A percentile compares a stretch with the other conserved stretches of the same genome.
Conservation (phyloP, 2,329 filamentous ascomycete genomes). For the Colletotrichum truncatum region DNA sequence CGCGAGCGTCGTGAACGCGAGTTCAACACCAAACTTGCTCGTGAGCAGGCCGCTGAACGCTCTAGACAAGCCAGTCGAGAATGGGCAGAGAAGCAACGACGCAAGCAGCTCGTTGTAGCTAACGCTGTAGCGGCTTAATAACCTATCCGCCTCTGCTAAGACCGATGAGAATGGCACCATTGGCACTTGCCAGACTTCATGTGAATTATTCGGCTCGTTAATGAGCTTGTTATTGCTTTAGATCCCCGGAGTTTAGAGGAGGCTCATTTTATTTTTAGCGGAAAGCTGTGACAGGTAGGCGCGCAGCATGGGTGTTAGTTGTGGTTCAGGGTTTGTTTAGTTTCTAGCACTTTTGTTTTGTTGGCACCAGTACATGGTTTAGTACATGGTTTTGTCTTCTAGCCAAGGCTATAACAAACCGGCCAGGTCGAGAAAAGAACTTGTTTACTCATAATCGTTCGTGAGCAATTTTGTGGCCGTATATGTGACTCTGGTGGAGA, state of each 20-base stretch:
- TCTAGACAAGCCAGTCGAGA: slow-evolving; percentile 67
- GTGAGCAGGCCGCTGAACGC: slow-evolving; percentile 69
- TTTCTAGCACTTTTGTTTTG: too few relatives aligned
- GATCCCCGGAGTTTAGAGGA: slow-evolving; percentile 1
- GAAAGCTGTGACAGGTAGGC: background rate
- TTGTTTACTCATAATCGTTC: too few relatives aligned
- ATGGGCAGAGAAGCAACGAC: slow-evolving; percentile 68
- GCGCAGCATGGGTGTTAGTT: too few relatives aligned
- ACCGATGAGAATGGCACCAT: too few relatives aligned
- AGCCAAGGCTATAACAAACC: too few relatives aligned
- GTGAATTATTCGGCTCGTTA: background rate
- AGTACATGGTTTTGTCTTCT: too few relatives aligned
- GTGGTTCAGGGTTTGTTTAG: too few relatives aligned
- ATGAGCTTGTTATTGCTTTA: background rate
- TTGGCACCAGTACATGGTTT: too few relatives aligned
- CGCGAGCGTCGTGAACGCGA: slow-evolving; percentile 65
- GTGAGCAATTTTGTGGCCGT: too few relatives aligned
- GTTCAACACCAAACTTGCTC: slow-evolving; percentile 59
- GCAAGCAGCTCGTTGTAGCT: slow-evolving; percentile 41
- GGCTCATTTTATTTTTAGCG: background rate
- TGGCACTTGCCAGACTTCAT: background rate
- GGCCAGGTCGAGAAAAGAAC: too few relatives aligned
- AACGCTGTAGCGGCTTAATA: background rate
- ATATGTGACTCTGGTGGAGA: too few relatives aligned
- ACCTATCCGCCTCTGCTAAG: background rate